Percentiles rank a stretch among this genome's conserved stretches.
phyloP scores from a whole-genome alignment of 768 basidiomycete genomes.

The Podaxis sp. region DNA sequence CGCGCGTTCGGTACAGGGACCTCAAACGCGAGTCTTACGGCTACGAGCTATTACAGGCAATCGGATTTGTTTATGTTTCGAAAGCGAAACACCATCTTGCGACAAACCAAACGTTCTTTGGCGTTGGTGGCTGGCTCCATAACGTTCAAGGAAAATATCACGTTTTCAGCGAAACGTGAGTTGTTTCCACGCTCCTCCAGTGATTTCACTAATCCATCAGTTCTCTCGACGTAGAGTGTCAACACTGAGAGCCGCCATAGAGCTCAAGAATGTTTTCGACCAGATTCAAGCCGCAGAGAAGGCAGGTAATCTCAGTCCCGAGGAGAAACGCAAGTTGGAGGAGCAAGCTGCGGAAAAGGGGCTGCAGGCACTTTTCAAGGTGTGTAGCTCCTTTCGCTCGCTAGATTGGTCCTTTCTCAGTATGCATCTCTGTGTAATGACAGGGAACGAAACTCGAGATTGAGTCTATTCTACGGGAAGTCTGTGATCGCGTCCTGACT shows the following conservation, averaged over 20 bases:
- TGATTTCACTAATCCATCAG: neutral
- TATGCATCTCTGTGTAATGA: neutral
- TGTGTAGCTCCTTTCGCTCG: constrained; percentile 24
- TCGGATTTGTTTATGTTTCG: constrained; percentile 82
- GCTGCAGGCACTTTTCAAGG: constrained; percentile 88
- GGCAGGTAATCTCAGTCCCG: constrained; percentile 73
- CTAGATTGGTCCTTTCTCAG: neutral
- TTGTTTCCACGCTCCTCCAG: constrained; percentile 13
- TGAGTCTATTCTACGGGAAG: constrained; percentile 85
- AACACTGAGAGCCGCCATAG: constrained; percentile 82
- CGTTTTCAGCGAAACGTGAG: constrained; percentile 90
- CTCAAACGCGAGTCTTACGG: constrained; percentile 87
- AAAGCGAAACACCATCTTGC: constrained; percentile 86
- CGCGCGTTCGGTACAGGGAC: constrained; percentile 47
- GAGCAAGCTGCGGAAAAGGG: constrained; percentile 95
- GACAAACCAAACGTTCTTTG: constrained; percentile 67
- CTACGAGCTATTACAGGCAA: constrained; percentile 78
- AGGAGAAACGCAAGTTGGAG: constrained; percentile 80
- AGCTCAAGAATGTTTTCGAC: constrained; percentile 87
- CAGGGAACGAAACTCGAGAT: constrained; percentile 91
- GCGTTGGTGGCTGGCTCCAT: constrained; percentile 91
- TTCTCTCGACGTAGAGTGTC: constrained; percentile 58
- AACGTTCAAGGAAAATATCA: constrained; percentile 92
- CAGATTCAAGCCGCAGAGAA: constrained; percentile 90
- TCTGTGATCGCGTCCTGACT: constrained; percentile 77